phyloP scores from a whole-genome alignment of 345 rosid species.

The Aegle marmelos region DNA sequence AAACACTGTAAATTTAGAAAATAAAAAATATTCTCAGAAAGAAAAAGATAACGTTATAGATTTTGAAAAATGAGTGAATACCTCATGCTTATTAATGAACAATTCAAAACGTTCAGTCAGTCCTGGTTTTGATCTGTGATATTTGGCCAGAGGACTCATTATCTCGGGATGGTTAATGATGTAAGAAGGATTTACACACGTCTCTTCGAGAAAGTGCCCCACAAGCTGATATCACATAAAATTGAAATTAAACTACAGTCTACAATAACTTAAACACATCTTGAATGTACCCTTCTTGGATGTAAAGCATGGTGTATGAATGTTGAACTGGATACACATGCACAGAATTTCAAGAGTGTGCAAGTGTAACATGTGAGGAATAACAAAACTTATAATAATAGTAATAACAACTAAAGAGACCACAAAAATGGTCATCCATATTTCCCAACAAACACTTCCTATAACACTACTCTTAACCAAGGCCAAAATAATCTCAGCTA shows the following conservation, averaged over 20 bases:
- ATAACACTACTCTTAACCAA: neutral
- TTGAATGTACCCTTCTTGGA: neutral
- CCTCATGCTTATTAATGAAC: constrained; percentile 89
- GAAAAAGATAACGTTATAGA: neutral
- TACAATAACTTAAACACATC: neutral
- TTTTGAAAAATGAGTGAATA: constrained; percentile 14
- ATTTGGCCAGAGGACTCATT: constrained; percentile 88
- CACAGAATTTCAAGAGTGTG: neutral
- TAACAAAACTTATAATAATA: neutral
- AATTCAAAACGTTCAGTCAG: constrained; percentile 95
- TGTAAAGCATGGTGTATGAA: neutral
- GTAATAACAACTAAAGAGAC: neutral
- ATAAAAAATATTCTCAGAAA: neutral
- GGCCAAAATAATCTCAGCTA: neutral
- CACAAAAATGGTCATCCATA: neutral
- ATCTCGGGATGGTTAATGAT: constrained; percentile 91
- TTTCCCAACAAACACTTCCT: neutral
- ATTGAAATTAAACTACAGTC: constrained; percentile 1
- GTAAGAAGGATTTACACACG: constrained; percentile 89
- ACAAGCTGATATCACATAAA: constrained; percentile 61
- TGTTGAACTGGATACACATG: neutral
- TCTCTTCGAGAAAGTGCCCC: constrained; percentile 90
- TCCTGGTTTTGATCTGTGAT: constrained; percentile 69
- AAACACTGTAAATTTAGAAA: too few species aligned
- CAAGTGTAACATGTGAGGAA: neutral